Conservation (phyloP, 192 early-diverging fungal species). For the Linnemannia schmuckeri region DNA sequence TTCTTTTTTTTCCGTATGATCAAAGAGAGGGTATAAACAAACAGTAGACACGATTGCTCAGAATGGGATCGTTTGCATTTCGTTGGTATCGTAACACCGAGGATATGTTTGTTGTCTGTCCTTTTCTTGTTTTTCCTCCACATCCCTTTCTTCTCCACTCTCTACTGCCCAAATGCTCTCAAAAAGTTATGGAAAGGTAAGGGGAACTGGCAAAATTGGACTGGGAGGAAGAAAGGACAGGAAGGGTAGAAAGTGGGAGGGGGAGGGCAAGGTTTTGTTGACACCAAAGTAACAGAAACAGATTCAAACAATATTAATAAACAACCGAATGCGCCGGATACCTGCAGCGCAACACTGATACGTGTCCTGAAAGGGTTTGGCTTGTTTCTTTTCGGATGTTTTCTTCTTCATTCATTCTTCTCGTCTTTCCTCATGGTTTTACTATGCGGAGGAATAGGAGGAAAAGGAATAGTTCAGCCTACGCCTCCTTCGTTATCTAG, state of each 20-base stretch:
- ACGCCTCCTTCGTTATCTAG: not conserved
- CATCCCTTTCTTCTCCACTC: not conserved
- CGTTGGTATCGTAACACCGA: conserved; percentile 5
- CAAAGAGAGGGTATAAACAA: not conserved
- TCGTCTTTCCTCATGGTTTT: not conserved
- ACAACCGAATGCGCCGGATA: not conserved
- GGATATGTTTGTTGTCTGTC: not conserved
- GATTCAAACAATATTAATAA: not conserved
- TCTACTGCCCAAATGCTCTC: not conserved
- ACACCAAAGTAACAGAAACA: not conserved
- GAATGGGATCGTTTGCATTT: conserved; percentile 6
- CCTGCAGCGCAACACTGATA: not conserved
- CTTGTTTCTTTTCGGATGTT: not conserved
- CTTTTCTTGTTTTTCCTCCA: not conserved
- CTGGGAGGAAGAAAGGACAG: not conserved
- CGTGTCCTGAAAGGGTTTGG: not conserved
- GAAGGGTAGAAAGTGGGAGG: not conserved
- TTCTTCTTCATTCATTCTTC: not conserved
- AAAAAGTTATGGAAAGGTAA: not conserved
- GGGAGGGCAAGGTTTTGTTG: not conserved
- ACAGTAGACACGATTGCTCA: not conserved
- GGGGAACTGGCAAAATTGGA: not conserved
- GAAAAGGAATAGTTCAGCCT: not conserved
- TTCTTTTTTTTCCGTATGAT: conserved; percentile 1
- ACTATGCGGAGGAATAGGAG: not conserved